A percentile compares a stretch with the other conserved stretches of the same genome.
Conservation (phyloP, 768 basidiomycete species). For the Lyophyllum semitale region DNA sequence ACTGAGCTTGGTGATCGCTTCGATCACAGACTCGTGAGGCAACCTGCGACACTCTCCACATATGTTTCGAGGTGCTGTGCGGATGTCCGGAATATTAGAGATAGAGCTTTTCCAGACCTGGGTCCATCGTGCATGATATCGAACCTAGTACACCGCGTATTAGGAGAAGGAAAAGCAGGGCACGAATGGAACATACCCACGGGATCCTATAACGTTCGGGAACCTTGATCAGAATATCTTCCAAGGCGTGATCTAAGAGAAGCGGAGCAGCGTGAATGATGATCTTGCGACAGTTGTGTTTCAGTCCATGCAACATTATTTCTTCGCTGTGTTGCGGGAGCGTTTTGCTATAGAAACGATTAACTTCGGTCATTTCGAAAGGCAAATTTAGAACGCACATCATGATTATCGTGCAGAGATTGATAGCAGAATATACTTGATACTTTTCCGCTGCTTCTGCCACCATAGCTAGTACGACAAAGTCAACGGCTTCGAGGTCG, state of each 20-base stretch:
- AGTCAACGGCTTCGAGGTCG: slow-evolving; percentile 3
- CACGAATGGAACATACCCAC: background rate
- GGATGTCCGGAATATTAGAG: background rate
- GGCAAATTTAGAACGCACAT: slow-evolving; percentile 3
- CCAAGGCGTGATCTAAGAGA: slow-evolving; percentile 3
- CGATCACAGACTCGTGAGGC: background rate
- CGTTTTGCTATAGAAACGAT: background rate
- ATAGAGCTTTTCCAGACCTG: background rate
- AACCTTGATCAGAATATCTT: background rate
- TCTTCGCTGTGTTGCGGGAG: slow-evolving; percentile 1
- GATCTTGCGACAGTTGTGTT: slow-evolving; percentile 1
- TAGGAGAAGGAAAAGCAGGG: background rate
- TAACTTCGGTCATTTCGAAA: background rate
- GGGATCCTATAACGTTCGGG: background rate
- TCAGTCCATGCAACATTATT: slow-evolving; percentile 8
- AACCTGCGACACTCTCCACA: background rate
- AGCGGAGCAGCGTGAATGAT: background rate
- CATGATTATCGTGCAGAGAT: slow-evolving; percentile 17
- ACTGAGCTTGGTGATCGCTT: background rate
- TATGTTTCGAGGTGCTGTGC: background rate
- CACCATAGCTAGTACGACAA: slow-evolving; percentile 8
- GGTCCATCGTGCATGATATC: slow-evolving; percentile 3
- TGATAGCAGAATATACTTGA: slow-evolving; percentile 24
- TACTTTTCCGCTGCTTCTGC: slow-evolving; percentile 28
- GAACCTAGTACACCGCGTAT: background rate